These are phyloP conservation scores for Aspergillus cejpii DNA, from an alignment of 2,329 filamentous ascomycete species.

Conservation along the genomic window DNA sequence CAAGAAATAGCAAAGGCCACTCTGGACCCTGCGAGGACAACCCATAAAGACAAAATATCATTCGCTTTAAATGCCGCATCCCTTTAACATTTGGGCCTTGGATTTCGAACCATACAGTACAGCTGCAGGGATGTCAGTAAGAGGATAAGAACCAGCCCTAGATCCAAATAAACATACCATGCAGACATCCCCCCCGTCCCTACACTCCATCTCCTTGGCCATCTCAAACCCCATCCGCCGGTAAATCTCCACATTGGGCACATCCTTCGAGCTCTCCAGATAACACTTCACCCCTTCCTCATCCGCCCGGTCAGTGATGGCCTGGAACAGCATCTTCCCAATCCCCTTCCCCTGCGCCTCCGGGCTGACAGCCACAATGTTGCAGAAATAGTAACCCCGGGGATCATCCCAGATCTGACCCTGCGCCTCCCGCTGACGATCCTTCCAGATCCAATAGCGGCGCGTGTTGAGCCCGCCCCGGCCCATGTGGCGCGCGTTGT, in stretches of 20 bases:
- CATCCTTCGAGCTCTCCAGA: constrained; percentile 61
- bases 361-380: constrained; percentile 66
- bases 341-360: constrained; percentile 60
- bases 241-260: constrained; percentile 67
- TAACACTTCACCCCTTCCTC: constrained; percentile 60
- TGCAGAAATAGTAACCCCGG: constrained; percentile 69
- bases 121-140: constrained; percentile 12
- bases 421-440: constrained; percentile 59
- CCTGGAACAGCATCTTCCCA: constrained; percentile 57
- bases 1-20: too few species aligned
- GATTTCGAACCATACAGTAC: constrained; percentile 25
- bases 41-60: too few species aligned
- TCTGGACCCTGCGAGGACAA: too few species aligned
- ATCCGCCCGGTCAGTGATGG: constrained; percentile 60
- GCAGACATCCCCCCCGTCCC: constrained; percentile 54
- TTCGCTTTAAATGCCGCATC: neutral
- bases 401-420: constrained; percentile 59
- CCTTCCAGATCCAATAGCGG: constrained; percentile 70
- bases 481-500: constrained; percentile 59
- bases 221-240: constrained; percentile 62
- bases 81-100: constrained; percentile 6
- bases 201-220: constrained; percentile 59
- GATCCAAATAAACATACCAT: constrained; percentile 35
- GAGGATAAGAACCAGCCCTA: neutral
- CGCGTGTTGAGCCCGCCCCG: constrained; percentile 60